Evolutionary conservation across 2,329 filamentous ascomycete genomes (phyloP).

Genomic region (Hymenoscyphus fraxineus): DNA sequence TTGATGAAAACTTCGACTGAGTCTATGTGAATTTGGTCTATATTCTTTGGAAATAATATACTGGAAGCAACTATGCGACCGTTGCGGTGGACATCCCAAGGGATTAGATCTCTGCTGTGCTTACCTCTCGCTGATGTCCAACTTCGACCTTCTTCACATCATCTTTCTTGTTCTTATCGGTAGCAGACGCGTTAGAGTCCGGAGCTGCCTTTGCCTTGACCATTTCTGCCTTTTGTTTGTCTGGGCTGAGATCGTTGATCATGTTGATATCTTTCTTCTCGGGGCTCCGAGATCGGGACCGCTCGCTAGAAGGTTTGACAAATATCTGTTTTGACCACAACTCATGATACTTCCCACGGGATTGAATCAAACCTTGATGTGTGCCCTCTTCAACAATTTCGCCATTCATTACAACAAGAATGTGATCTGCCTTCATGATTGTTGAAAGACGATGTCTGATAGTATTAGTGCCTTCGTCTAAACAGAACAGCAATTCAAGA

Average conservation of each 20-base stretch:
- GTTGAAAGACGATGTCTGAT: conserved; percentile 48
- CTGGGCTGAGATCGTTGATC: conserved; percentile 31
- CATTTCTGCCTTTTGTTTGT: conserved; percentile 19
- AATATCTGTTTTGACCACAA: conserved; percentile 49
- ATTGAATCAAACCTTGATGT: conserved; percentile 45
- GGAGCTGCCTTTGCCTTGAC: conserved; percentile 20
- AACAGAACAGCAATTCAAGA: neutral
- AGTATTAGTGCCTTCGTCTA: conserved; percentile 13
- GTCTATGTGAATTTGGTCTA: neutral
- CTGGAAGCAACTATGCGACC: neutral
- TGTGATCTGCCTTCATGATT: conserved; percentile 50
- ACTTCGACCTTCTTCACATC: conserved; percentile 13
- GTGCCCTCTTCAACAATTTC: conserved; percentile 49
- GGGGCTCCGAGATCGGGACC: conserved; percentile 26
- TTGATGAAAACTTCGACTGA: conserved; percentile 1
- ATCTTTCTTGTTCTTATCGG: conserved; percentile 11
- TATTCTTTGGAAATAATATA: neutral
- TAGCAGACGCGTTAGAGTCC: conserved; percentile 11
- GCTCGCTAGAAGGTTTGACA: conserved; percentile 26
- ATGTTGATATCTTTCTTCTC: conserved; percentile 28
- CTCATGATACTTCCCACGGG: conserved; percentile 47
- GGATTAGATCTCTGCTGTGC: conserved; percentile 18
- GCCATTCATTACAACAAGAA: conserved; percentile 51
- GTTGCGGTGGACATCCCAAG: neutral
- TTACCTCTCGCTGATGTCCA: conserved; percentile 29